Conservation (phyloP, 495 filamentous ascomycete species). For the Amphirosellinia nigrospora region DNA sequence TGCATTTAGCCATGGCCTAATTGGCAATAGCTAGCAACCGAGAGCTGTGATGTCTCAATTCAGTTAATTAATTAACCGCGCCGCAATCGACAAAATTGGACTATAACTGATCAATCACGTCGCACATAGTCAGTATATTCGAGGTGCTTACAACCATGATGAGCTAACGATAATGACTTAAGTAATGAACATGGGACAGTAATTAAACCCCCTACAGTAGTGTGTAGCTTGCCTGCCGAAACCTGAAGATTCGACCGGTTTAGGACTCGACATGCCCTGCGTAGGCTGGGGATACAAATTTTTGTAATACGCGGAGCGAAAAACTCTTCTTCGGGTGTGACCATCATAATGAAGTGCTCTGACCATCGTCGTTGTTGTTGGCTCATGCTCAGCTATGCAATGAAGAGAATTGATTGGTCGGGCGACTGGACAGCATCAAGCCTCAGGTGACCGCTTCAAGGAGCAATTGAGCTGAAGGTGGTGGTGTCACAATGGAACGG, state of each 20-base stretch:
- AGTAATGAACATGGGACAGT: background rate
- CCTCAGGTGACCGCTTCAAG: constrained; percentile 10
- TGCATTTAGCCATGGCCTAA: constrained; percentile 20
- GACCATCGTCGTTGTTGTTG: background rate
- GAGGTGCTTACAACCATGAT: background rate
- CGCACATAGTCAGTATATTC: background rate
- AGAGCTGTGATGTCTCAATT: background rate
- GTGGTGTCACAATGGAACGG: no score
- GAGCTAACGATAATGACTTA: background rate
- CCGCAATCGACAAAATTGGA: background rate
- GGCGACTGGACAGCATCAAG: constrained; percentile 9
- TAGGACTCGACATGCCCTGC: background rate
- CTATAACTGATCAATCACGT: background rate
- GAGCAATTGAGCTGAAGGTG: no score
- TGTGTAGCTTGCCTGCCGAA: background rate
- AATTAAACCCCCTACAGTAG: background rate
- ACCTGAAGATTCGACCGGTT: background rate
- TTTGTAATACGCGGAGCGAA: background rate
- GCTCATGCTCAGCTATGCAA: background rate
- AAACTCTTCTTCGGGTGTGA: constrained; percentile 2
- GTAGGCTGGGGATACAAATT: background rate
- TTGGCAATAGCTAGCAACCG: background rate
- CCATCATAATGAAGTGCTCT: background rate
- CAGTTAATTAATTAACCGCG: constrained; percentile 12
- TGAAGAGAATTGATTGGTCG: constrained; percentile 11